Conservation (phyloP, 1,284 basidiomycete species). For the Mycena citricolor region DNA sequence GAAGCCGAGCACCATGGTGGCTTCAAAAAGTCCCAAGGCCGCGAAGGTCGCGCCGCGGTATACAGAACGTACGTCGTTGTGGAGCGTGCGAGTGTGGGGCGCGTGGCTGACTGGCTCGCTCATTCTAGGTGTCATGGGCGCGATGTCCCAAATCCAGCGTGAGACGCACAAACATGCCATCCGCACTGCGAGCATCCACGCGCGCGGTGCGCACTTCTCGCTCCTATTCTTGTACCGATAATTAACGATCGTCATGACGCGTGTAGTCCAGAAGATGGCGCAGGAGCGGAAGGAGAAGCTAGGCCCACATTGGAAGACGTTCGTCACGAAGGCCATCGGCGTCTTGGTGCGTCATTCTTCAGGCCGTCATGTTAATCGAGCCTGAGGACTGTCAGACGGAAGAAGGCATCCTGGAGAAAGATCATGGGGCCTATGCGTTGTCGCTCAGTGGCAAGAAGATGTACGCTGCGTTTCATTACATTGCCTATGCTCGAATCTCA, state of each 20-base stretch:
- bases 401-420: constrained; percentile 41
- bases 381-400: constrained; percentile 33
- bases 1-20: no score
- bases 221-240: no score
- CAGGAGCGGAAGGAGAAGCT: constrained; percentile 45
- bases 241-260: neutral
- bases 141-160: constrained; percentile 43
- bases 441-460: constrained; percentile 46
- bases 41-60: no score
- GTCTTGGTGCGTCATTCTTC: constrained; percentile 49
- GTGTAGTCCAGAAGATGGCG: constrained; percentile 47
- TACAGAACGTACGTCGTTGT: no score
- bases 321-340: constrained; percentile 48
- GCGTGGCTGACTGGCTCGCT: no score
- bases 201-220: constrained; percentile 45
- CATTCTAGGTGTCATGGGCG: constrained; percentile 45
- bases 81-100: no score
- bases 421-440: constrained; percentile 39
- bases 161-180: constrained; percentile 44
- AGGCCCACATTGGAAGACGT: constrained; percentile 50
- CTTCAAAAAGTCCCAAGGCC: no score
- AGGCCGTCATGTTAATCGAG: no score
- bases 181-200: constrained; percentile 46
- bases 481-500: neutral
- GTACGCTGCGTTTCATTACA: constrained; percentile 30